Base-by-base conservation (phyloP, 2,329 filamentous ascomycete species). In the Seiridium cupressi region DNA sequence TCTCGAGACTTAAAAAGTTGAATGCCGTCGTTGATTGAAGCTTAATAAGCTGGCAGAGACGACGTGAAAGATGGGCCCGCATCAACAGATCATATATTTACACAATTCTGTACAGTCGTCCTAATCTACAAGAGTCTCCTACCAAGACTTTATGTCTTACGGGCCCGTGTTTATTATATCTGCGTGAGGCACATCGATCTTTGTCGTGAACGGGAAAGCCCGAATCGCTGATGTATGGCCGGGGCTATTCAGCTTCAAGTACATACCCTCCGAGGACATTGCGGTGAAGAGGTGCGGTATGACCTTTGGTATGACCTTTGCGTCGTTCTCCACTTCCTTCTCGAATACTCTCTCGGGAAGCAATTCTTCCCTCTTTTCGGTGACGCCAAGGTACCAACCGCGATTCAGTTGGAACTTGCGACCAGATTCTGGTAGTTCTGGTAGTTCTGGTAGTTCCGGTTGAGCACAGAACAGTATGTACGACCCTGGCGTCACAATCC, bases 381-480 rank as follows among this genome's bases (percentile, higher is more conserved):
- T n/a, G 13, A 72, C 68, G n/a, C 70, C 65, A 26, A 72, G 60
- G n/a, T 48, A 34, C 38, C 40, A 42, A 18, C 35, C 44, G 26
- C 35, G 34, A 11, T 35, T 26, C 18, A 26, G 18, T 26, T 26
- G 18, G 18, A 26, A 26, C 18, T 2, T 26, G 18, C 18, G 1
- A 26, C 18, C 18, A 26, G 18, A 2, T 26, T 26, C 18, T 26
- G 18, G 18, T 26, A 26, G 18, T 26, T 26, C 18, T 26, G 18
- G 18, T 26, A 26, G 18, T 26, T 26, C 18, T 26, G 36, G 61
- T 62, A 53, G 51, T 60, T 44, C 68, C 64, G 69, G 74, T 59
- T 78, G 74, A 40, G 84, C 78, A 65, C 89, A 86, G 69, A 91
- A 92, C 68, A 89, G 85, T 26, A 94, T 82, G 53, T 75, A 82